Conservation (phyloP, 139 green algal species). For the Edaphochlamys debaryana region DNA sequence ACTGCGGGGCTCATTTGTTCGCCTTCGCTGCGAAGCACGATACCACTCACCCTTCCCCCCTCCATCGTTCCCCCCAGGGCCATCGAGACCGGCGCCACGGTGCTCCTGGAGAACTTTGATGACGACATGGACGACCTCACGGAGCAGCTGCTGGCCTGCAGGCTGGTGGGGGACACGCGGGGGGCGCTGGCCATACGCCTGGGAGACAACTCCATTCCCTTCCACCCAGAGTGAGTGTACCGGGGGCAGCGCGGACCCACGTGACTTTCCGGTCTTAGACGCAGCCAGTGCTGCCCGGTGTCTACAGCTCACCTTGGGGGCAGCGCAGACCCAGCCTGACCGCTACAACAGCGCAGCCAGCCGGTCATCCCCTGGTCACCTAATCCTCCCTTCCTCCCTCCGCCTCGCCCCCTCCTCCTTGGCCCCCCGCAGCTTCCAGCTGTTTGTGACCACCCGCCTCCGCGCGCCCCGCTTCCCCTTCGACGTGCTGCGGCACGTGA, state of each 20-base stretch:
- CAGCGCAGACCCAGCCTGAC: too few relatives aligned
- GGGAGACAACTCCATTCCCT: constrained; percentile 34
- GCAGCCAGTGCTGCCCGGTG: too few relatives aligned
- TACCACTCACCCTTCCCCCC: too few relatives aligned
- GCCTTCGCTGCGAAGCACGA: too few relatives aligned
- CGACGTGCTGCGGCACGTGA: constrained; percentile 42
- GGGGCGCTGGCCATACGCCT: constrained; percentile 7
- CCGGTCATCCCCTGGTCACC: too few relatives aligned
- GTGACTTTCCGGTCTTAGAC: too few relatives aligned
- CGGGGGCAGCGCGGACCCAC: too few relatives aligned
- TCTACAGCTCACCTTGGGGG: too few relatives aligned
- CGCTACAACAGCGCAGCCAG: too few relatives aligned
- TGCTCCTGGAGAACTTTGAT: constrained; percentile 60
- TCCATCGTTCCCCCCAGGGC: constrained; percentile 11
- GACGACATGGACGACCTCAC: constrained; percentile 61
- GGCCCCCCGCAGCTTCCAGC: constrained; percentile 39
- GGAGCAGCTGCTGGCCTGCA: constrained; percentile 41
- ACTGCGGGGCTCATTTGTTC: too few relatives aligned
- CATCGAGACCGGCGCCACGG: constrained; percentile 51
- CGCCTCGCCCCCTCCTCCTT: too few relatives aligned
- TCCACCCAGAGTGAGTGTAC: constrained; percentile 36
- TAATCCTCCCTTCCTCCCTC: too few relatives aligned
- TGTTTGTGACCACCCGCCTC: constrained; percentile 47
- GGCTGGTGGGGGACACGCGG: constrained; percentile 28
- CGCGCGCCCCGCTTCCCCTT: constrained; percentile 41